Conservation (phyloP, 177 flowering plant genomes). For the Vitis hybrid region DNA sequence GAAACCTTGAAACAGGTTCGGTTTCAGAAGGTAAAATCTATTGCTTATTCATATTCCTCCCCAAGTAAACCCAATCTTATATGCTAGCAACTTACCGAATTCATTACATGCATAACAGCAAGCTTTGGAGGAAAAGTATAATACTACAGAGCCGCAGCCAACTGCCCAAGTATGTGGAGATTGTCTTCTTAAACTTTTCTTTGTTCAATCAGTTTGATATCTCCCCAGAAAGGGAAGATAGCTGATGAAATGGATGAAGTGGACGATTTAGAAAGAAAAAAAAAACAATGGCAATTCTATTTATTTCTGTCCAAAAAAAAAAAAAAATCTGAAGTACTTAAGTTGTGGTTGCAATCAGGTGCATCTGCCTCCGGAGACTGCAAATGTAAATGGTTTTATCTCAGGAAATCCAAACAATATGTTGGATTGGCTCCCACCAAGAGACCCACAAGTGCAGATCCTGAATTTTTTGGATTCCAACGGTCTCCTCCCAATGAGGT, state of each 20-base stretch:
- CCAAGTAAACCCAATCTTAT: neutral
- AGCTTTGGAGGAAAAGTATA: constrained; percentile 19
- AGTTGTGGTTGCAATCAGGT: constrained; percentile 10
- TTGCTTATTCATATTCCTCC: neutral
- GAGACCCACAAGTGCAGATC: constrained; percentile 43
- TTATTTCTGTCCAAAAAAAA: neutral
- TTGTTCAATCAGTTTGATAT: no score
- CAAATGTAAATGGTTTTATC: constrained; percentile 20
- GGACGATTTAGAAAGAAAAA: no score
- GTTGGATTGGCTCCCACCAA: constrained; percentile 36
- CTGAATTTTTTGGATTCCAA: constrained; percentile 39
- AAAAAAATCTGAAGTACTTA: neutral
- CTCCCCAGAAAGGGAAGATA: no score
- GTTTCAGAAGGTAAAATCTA: constrained; percentile 32
- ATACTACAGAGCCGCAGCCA: constrained; percentile 1
- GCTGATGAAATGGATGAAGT: no score
- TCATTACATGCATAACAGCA: constrained; percentile 9
- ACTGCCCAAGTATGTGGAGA: constrained; percentile 20
- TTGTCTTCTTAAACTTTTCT: neutral
- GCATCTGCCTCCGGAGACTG: constrained; percentile 18
- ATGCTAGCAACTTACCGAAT: neutral
- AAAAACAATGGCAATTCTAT: no score
- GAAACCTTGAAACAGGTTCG: constrained; percentile 37
- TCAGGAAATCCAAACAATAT: constrained; percentile 23
- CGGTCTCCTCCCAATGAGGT: constrained; percentile 45